A percentile compares a stretch with the other conserved stretches of the same genome.
These are phyloP conservation scores for Tricholoma flavovirens DNA, from an alignment of 768 basidiomycete species.

Conservation along the genomic window DNA sequence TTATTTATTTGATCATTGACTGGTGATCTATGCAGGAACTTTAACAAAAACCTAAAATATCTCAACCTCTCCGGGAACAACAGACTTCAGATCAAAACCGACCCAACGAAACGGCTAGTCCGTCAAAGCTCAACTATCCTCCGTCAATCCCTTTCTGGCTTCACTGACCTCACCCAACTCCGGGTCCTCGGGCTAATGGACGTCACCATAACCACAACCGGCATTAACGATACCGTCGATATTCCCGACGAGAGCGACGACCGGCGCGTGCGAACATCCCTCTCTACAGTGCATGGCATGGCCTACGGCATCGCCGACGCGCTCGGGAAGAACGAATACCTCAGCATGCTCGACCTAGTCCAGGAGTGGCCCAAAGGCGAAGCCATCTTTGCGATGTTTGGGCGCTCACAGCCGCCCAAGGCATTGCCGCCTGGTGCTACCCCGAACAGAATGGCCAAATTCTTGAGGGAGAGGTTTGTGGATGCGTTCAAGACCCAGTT, in stretches of 20 bases:
- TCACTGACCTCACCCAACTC: slow-evolving; percentile 78
- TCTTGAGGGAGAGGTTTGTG: slow-evolving; percentile 76
- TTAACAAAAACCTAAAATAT: slow-evolving; percentile 88
- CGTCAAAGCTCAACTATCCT: slow-evolving; percentile 24
- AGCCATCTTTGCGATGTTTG: slow-evolving; percentile 96
- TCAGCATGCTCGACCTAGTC: slow-evolving; percentile 91
- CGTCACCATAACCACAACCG: slow-evolving; percentile 73
- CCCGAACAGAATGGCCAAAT: slow-evolving; percentile 74
- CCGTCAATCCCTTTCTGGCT: slow-evolving; percentile 60
- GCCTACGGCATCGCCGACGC: slow-evolving; percentile 95
- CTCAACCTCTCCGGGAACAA: slow-evolving; percentile 98
- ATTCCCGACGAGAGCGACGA: slow-evolving; percentile 85
- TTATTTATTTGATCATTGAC: too few relatives aligned
- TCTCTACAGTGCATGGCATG: slow-evolving; percentile 85
- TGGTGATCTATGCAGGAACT: slow-evolving; percentile 61
- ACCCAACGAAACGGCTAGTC: slow-evolving; percentile 32
- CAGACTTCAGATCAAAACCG: slow-evolving; percentile 89
- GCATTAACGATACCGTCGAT: slow-evolving; percentile 41
- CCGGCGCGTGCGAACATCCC: slow-evolving; percentile 86
- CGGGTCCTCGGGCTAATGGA: slow-evolving; percentile 97
- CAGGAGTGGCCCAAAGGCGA: slow-evolving; percentile 79
- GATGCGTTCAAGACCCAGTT: slow-evolving; percentile 57
- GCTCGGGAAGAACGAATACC: slow-evolving; percentile 69
- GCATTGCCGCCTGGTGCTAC: slow-evolving; percentile 37
- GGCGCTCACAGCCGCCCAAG: slow-evolving; percentile 52